Conservation (phyloP, 176 grass and related monocot species). For the Carex littledalei region DNA sequence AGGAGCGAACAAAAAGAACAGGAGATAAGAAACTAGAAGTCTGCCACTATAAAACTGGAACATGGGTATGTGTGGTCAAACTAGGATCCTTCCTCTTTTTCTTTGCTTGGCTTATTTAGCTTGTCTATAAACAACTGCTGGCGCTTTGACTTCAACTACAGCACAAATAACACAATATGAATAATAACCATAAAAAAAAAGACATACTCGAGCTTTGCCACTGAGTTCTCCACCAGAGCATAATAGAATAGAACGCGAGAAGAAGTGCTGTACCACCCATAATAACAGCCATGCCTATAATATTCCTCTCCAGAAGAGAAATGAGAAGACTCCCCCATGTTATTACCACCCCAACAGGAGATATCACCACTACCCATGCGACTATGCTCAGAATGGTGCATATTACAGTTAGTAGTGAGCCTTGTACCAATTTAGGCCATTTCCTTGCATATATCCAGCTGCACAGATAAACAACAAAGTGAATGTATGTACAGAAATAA, state of each 20-base stretch:
- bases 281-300: constrained; percentile 96
- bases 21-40: constrained; percentile 9
- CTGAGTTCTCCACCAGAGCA: constrained; percentile 99
- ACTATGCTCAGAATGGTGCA: constrained; percentile 59
- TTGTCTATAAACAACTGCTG: not conserved
- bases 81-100: not conserved
- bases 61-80: not conserved
- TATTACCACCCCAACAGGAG: constrained; percentile 61
- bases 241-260: constrained; percentile 97
- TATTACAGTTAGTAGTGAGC: constrained; percentile 63
- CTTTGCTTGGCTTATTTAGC: not conserved
- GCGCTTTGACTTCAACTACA: not conserved
- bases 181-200: constrained; percentile 11
- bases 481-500: not conserved
- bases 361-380: constrained; percentile 82
- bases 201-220: constrained; percentile 99
- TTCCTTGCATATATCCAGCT: constrained; percentile 99
- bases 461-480: constrained; percentile 29
- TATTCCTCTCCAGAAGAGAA: constrained; percentile 75
- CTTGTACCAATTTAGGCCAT: constrained; percentile 87
- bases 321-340: constrained; percentile 82
- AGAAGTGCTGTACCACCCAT: constrained; percentile 88
- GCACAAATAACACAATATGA: constrained; percentile 1
- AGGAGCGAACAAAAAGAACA: constrained; percentile 20
- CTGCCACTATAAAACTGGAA: not conserved